phyloP scores from a whole-genome alignment of 495 filamentous ascomycete genomes.

The Achaetomiella virescens region DNA sequence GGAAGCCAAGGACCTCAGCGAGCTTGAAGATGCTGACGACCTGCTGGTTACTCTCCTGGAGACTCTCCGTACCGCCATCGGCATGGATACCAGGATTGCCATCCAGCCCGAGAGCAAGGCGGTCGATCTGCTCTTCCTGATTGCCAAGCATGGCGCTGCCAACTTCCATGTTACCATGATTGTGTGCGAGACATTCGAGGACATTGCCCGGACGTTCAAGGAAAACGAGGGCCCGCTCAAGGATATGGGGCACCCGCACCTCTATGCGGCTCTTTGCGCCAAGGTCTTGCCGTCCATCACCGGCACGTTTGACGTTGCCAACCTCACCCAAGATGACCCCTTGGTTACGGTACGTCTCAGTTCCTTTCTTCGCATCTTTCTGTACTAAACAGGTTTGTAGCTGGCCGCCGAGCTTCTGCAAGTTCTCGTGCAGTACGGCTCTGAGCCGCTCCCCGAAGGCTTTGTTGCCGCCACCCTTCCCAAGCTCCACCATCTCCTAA shows the following conservation, averaged over 20 bases:
- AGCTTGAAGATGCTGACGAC: conserved; percentile 80
- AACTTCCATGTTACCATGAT: conserved; percentile 82
- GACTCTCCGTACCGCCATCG: conserved; percentile 75
- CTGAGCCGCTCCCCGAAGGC: conserved; percentile 74
- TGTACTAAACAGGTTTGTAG: conserved; percentile 27
- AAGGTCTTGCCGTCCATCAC: conserved; percentile 84
- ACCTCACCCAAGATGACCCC: conserved; percentile 73
- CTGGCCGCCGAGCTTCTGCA: conserved; percentile 80
- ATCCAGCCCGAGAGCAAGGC: conserved; percentile 58
- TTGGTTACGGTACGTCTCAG: conserved; percentile 61
- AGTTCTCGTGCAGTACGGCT: conserved; percentile 72
- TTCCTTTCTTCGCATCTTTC: not conserved
- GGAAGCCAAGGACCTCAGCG: conserved; percentile 68
- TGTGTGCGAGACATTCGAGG: conserved; percentile 85
- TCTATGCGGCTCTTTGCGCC: conserved; percentile 73
- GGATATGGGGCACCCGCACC: conserved; percentile 50
- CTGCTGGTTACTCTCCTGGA: conserved; percentile 86
- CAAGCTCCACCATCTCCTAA: conserved; percentile 74
- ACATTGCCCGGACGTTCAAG: conserved; percentile 56
- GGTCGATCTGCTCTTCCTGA: conserved; percentile 78
- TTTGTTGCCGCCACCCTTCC: conserved; percentile 82
- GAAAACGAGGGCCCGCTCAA: conserved; percentile 8
- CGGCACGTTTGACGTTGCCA: conserved; percentile 81
- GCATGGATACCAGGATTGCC: conserved; percentile 65
- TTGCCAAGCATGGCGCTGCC: conserved; percentile 78